Percentiles rank a stretch among this genome's conserved stretches.
phyloP scores from a whole-genome alignment of 371 early-diverging fungal genomes.

The Apophysomyces elegans region DNA sequence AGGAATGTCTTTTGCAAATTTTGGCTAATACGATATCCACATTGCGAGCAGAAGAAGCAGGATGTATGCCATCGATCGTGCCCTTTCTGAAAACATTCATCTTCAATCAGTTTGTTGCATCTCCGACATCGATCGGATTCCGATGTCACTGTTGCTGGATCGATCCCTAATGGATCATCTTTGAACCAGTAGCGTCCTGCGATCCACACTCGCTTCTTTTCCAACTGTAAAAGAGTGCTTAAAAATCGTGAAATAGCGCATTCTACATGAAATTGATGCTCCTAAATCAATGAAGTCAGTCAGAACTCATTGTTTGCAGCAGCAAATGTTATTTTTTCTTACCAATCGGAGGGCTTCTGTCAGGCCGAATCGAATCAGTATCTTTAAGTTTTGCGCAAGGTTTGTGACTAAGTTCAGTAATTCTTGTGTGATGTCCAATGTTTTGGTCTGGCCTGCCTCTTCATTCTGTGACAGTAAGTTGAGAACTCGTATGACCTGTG shows the following conservation, averaged over 20 bases:
- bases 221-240: constrained; percentile 57
- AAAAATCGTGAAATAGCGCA: constrained; percentile 60
- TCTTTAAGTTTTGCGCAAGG: constrained; percentile 51
- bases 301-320: too few species aligned
- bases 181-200: constrained; percentile 49
- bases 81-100: constrained; percentile 71
- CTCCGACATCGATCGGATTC: constrained; percentile 70
- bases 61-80: constrained; percentile 71
- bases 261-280: constrained; percentile 29
- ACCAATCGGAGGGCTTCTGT: constrained; percentile 86
- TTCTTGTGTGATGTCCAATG: constrained; percentile 80
- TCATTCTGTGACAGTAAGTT: constrained; percentile 60
- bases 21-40: constrained; percentile 52
- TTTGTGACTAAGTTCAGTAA: constrained; percentile 87
- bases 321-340: constrained; percentile 15
- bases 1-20: constrained; percentile 55
- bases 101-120: constrained; percentile 79
- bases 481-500: constrained; percentile 38
- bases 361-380: constrained; percentile 80
- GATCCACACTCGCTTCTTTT: constrained; percentile 57
- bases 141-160: not conserved
- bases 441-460: constrained; percentile 59
- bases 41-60: constrained; percentile 74
- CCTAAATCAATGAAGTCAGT: constrained; percentile 18
- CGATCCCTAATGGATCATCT: constrained; percentile 25